Evolutionary conservation across 768 basidiomycete genomes (phyloP), one percentile per base, ranked within the genome.

Genomic region (Hygrocybe punicea): DNA sequence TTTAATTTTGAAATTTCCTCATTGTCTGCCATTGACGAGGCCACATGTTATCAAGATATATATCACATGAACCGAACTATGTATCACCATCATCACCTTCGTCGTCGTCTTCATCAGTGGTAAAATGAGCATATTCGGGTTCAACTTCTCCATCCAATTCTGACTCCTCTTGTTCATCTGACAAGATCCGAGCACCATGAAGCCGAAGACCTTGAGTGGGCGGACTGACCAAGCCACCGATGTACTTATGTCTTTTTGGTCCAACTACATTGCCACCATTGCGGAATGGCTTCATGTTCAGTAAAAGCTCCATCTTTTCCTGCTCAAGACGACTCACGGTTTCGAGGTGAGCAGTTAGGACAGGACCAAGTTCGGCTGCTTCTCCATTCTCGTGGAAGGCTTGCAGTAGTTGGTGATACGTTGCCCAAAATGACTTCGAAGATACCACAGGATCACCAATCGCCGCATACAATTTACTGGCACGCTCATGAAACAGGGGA

Each of bases 101-200:
- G 6, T 21, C 34, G 49, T 50, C 49, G 5, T 42, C 37, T 8
- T 29, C 29, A 29, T 29, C 29, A 29, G 29, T 29, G 4, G 51
- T 39, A 42, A 53, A 53, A 53, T 53, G 35, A 16, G 51, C 51
- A 53, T 37, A 53, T 25, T 39, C 51, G 3, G 13, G 35, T n/a
- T 39, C 21, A 53, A 13, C 51, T 16, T 7, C 19, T 4, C 8
- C 17, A 14, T n/a, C 23, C 21, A 5, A 6, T 17, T 24, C 16
- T 23, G 51, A n/a, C 23, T 29, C 17, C 19, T 19, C 40, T 3
- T 29, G 37, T 17, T 19, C 24, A 7, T 8, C 29, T 29, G 8
- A 29, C 29, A 29, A 29, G 29, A 29, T 29, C 29, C 8, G 29
- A 29, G 4, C 29, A 29, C 29, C 29, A 29, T 29, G 29, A 8